Base-by-base conservation (phyloP, 2,329 filamentous ascomycete genomes). In the Nemania abortiva region DNA sequence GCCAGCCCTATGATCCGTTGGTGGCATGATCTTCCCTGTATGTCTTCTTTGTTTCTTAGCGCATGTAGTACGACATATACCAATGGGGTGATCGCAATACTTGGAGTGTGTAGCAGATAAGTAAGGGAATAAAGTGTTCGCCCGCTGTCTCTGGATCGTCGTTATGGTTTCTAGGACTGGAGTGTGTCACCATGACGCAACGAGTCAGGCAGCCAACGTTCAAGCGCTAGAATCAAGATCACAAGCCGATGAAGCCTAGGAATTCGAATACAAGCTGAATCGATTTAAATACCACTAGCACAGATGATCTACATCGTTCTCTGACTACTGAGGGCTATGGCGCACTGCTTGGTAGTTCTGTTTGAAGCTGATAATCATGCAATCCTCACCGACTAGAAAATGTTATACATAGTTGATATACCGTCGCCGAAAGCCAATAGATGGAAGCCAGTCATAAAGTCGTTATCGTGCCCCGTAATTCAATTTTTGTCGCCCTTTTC, bases 1-100 rank as follows among this genome's bases (percentile, higher is more conserved):
- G 29, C 58, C 70, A 34, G 68, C 66, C 63, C 68, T 72, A 53
- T 68, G 67, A 37, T 64, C 34, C 15, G 47, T 47, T 9, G 68
- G 68, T 34, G 68, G 13, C 74, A 74, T 74, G 49, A 52, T 29
- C 6, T 52, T 20, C 4, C 18, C 34, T 57, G 6, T 57, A 9
- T 37, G 34, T 45, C 18, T 45, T 45, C 18, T 45, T 20, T 18
- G 6, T 9, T 20, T 20, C 2, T 47, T 9, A 5, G 42, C 18
- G 5, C 18, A 5, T 2, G 18, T 11, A 18, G 2, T 15, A 15
- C 5, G 10, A 1, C 24, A 27, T 18, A 42, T 42, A 15, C 15
- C 13, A 2, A 42, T 15, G 39, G 18, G 5, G 13, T 15, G 39
- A 15, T 15, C 5, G 5, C 2, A 42, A 42, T 42, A 15, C 10